phyloP scores from a whole-genome alignment of 441 rosid species.

The Capsella rubella region DNA sequence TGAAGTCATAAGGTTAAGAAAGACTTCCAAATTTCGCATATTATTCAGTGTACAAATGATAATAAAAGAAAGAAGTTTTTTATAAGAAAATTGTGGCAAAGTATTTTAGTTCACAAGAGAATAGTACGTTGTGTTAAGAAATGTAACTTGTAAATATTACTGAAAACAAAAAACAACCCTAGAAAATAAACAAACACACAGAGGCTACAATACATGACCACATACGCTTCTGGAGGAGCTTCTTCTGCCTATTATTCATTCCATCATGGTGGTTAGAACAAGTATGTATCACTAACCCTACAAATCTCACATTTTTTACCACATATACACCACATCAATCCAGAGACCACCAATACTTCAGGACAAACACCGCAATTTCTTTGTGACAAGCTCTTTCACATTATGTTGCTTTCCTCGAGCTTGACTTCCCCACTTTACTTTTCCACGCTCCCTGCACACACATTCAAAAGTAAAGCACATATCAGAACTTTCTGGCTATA shows the following conservation, averaged over 20 bases:
- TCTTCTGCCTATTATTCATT: slow-evolving; percentile 40
- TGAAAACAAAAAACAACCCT: slow-evolving; percentile 37
- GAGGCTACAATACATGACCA: slow-evolving; percentile 37
- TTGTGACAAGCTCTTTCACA: slow-evolving; percentile 29
- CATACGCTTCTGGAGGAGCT: slow-evolving; percentile 28
- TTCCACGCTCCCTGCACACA: slow-evolving; percentile 92
- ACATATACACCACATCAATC: slow-evolving; percentile 42
- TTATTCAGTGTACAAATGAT: too few species aligned
- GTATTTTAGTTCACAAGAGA: slow-evolving; percentile 21
- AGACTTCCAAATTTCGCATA: too few species aligned
- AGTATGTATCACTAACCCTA: slow-evolving; percentile 48
- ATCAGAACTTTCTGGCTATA: slow-evolving; percentile 24
- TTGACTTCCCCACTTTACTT: slow-evolving; percentile 68
- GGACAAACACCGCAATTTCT: slow-evolving; percentile 23
- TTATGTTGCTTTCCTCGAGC: slow-evolving; percentile 49
- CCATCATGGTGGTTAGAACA: slow-evolving; percentile 48
- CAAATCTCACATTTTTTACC: slow-evolving; percentile 42
- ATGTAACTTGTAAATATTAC: slow-evolving; percentile 37
- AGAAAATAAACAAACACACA: slow-evolving; percentile 41
- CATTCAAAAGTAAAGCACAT: slow-evolving; percentile 16
- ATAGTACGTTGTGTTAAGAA: slow-evolving; percentile 33
- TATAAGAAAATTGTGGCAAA: slow-evolving; percentile 22
- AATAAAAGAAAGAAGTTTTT: neutral
- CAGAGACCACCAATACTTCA: slow-evolving; percentile 31
- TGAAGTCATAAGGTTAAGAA: too few species aligned